Conservation (phyloP, 768 basidiomycete genomes). For the Termitomyces sp. region DNA sequence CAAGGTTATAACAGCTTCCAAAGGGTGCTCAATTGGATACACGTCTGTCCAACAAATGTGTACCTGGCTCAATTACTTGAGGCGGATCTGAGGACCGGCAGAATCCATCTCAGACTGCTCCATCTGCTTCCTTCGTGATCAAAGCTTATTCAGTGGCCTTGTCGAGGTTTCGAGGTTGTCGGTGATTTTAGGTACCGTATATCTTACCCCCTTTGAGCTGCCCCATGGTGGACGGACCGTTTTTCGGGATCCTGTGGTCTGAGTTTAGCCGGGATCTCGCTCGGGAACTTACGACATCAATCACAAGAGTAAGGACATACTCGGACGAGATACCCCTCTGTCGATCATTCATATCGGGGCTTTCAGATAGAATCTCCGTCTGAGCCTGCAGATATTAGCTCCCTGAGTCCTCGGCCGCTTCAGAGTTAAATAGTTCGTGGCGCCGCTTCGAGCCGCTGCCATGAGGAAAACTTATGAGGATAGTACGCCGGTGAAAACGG, state of each 20-base stretch:
- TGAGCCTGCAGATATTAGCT: neutral
- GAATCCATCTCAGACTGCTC: conserved; percentile 20
- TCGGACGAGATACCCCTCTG: neutral
- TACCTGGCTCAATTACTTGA: conserved; percentile 22
- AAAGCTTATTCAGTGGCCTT: conserved; percentile 5
- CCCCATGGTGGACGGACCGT: neutral
- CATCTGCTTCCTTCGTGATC: conserved; percentile 15
- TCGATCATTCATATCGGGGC: conserved; percentile 8
- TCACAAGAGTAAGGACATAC: too few relatives aligned
- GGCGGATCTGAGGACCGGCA: conserved; percentile 16
- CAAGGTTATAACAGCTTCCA: conserved; percentile 23
- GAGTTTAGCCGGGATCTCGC: conserved; percentile 6
- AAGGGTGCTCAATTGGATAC: conserved; percentile 1
- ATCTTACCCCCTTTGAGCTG: conserved; percentile 1
- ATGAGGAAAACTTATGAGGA: neutral
- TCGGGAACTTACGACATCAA: too few relatives aligned
- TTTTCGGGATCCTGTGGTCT: neutral
- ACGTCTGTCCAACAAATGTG: conserved; percentile 23
- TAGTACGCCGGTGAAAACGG: conserved; percentile 12
- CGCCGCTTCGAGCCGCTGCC: neutral
- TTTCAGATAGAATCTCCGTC: neutral
- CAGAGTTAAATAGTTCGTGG: neutral
- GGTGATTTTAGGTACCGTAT: conserved; percentile 11
- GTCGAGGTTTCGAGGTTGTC: conserved; percentile 4
- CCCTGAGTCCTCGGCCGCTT: neutral